Percentiles rank a stretch among this genome's conserved stretches.
phyloP scores from a whole-genome alignment of 331 rosid species.

The Rosa hybrid region DNA sequence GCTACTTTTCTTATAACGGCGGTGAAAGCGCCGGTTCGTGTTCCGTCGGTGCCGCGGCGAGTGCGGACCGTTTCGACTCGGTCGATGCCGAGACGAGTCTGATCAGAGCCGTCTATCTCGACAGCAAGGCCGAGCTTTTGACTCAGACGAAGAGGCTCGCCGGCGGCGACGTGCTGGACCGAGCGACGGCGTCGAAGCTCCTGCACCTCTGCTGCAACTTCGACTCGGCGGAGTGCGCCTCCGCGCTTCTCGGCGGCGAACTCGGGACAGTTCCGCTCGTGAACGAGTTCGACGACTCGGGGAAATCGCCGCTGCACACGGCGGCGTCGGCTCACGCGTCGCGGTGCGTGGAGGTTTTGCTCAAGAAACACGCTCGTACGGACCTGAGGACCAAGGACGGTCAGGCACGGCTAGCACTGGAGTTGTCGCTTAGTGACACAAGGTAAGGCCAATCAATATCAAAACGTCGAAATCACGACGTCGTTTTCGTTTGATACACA shows the following conservation, averaged over 20 bases:
- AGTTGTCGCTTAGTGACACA: constrained; percentile 37
- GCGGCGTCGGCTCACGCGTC: constrained; percentile 43
- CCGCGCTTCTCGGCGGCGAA: constrained; percentile 37
- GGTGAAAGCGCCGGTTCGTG: background rate
- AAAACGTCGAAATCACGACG: constrained; percentile 13
- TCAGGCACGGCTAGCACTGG: constrained; percentile 38
- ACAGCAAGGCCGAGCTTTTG: constrained; percentile 29
- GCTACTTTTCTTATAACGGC: background rate
- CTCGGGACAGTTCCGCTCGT: constrained; percentile 32
- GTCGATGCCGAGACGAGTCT: constrained; percentile 24
- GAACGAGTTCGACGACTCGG: constrained; percentile 34
- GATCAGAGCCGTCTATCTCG: constrained; percentile 17
- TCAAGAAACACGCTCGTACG: constrained; percentile 41
- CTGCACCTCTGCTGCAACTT: constrained; percentile 45
- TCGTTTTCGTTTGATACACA: constrained; percentile 30
- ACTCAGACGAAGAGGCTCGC: constrained; percentile 21
- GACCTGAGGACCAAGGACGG: constrained; percentile 42
- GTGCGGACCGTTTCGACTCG: background rate
- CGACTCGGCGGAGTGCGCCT: constrained; percentile 40
- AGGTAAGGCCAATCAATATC: constrained; percentile 30
- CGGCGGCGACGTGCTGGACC: constrained; percentile 13
- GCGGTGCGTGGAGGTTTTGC: constrained; percentile 40
- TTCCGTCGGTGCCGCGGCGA: background rate
- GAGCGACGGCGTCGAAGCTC: constrained; percentile 28
- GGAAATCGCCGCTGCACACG: constrained; percentile 37